phyloP scores from a whole-genome alignment of 805 yeast genomes.

The Blastobotrys muscicola region DNA sequence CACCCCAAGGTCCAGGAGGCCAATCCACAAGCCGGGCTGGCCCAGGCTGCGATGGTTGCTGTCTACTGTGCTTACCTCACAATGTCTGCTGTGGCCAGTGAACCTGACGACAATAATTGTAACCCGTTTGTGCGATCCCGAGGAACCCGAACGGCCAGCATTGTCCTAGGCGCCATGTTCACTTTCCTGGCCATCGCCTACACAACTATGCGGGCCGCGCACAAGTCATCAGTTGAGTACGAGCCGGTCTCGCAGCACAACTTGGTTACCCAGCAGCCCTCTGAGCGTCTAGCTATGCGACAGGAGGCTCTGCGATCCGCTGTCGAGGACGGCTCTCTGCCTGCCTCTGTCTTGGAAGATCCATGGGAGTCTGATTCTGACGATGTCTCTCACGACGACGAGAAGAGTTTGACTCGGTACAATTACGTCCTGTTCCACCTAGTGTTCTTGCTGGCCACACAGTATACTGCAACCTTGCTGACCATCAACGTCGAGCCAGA shows the following conservation, averaged over 20 bases:
- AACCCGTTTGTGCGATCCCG: conserved; percentile 84
- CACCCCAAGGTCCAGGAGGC: conserved; percentile 80
- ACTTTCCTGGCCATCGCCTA: conserved; percentile 94
- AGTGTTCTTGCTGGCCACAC: conserved; percentile 90
- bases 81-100: conserved; percentile 88
- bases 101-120: conserved; percentile 89
- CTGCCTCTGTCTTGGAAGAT: conserved; percentile 82
- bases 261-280: conserved; percentile 40
- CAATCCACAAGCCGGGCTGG: conserved; percentile 92
- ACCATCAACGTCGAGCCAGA: conserved; percentile 86
- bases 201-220: conserved; percentile 95
- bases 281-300: conserved; percentile 59
- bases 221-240: conserved; percentile 48
- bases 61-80: conserved; percentile 86
- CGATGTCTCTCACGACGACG: conserved; percentile 44
- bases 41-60: conserved; percentile 94
- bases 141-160: conserved; percentile 84
- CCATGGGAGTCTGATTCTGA: conserved; percentile 42
- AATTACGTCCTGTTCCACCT: conserved; percentile 83
- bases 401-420: conserved; percentile 56
- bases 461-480: conserved; percentile 87
- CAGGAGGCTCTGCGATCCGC: conserved; percentile 86
- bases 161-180: conserved; percentile 83
- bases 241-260: conserved; percentile 35
- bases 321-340: conserved; percentile 91